phyloP scores from a whole-genome alignment of 176 grass and related monocot species.

The Elaeis guineensis region DNA sequence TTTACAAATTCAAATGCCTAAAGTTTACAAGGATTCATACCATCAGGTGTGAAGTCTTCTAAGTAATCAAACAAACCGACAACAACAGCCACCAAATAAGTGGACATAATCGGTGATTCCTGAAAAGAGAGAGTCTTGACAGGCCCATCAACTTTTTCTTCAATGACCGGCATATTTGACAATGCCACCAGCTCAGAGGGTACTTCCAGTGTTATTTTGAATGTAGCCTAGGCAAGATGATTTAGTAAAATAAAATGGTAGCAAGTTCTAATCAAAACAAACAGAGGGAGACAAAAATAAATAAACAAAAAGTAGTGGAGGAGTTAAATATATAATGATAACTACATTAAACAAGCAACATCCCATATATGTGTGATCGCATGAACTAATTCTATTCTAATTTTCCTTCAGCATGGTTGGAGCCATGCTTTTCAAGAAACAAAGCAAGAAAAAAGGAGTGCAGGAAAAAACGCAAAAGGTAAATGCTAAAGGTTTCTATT shows the following conservation, averaged over 20 bases:
- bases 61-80: constrained; percentile 86
- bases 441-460: too few relatives aligned
- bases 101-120: constrained; percentile 96
- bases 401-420: too few relatives aligned
- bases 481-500: too few relatives aligned
- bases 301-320: neutral
- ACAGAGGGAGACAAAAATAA: neutral
- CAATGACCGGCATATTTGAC: constrained; percentile 89
- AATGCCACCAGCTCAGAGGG: constrained; percentile 64
- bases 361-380: too few relatives aligned
- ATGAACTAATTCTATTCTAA: too few relatives aligned
- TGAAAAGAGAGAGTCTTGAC: constrained; percentile 65
- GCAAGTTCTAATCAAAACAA: too few relatives aligned
- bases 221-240: constrained; percentile 48
- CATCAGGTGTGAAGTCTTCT: constrained; percentile 68
- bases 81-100: constrained; percentile 83
- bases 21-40: constrained; percentile 28
- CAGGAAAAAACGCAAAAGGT: too few relatives aligned
- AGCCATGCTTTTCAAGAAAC: too few relatives aligned
- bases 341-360: too few relatives aligned
- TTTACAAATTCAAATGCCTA: constrained; percentile 12
- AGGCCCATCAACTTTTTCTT: constrained; percentile 71
- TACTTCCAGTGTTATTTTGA: constrained; percentile 88
- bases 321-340: too few relatives aligned
- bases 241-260: too few relatives aligned